phyloP scores from a whole-genome alignment of 1,284 basidiomycete species.

The Puccinia sorghi region DNA sequence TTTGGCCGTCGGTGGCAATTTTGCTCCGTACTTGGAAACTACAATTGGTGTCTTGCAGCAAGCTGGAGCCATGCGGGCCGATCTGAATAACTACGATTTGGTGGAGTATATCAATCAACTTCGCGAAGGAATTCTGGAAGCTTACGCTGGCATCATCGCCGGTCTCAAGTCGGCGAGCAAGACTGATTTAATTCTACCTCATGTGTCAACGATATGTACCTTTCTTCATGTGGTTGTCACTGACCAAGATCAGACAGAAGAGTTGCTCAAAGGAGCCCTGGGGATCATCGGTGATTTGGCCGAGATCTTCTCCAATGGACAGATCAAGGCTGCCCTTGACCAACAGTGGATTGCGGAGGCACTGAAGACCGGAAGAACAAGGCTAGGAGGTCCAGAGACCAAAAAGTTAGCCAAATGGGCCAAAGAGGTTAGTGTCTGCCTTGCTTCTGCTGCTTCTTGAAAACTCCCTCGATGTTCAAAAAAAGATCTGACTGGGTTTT shows the following conservation, averaged over 20 bases:
- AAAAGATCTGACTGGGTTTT: background rate
- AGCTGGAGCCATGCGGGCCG: conserved; percentile 80
- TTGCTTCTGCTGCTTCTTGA: background rate
- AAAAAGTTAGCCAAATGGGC: conserved; percentile 64
- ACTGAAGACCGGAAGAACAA: conserved; percentile 66
- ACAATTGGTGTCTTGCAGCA: conserved; percentile 90
- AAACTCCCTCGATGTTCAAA: too few relatives aligned
- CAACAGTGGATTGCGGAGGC: conserved; percentile 78
- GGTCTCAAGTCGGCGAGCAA: conserved; percentile 82
- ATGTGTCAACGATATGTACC: conserved; percentile 75
- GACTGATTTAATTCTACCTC: conserved; percentile 70
- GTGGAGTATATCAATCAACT: conserved; percentile 88
- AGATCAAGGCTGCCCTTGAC: conserved; percentile 77
- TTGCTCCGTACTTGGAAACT: conserved; percentile 84
- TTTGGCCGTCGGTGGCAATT: conserved; percentile 78
- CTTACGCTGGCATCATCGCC: conserved; percentile 90
- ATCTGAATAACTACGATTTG: conserved; percentile 82
- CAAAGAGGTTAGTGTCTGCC: conserved; percentile 60
- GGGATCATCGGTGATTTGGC: conserved; percentile 92
- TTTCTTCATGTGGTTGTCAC: conserved; percentile 76
- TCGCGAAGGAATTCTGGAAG: conserved; percentile 93
- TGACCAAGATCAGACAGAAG: conserved; percentile 82
- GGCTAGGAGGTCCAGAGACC: conserved; percentile 61
- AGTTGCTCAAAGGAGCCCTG: conserved; percentile 72
- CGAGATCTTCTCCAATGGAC: conserved; percentile 75